Conservation (phyloP, 176 grass and related monocot species). For the Pontederia crassipes region DNA sequence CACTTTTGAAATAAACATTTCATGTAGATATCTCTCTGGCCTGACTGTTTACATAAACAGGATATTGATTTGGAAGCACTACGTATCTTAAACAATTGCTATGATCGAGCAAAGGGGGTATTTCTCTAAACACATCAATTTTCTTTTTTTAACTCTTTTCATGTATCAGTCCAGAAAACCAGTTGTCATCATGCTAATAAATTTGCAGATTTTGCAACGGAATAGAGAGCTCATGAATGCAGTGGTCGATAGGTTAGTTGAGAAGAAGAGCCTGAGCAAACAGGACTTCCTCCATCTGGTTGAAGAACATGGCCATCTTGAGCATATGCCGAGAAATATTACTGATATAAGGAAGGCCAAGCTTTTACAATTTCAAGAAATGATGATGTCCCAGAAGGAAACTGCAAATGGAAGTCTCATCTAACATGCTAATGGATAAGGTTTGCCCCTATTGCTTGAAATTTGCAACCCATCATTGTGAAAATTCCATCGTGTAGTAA, state of each 20-base stretch:
- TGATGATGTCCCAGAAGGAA: slow-evolving; percentile 16
- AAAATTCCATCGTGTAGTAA: too few relatives aligned
- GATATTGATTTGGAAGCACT: slow-evolving; percentile 25
- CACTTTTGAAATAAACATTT: neutral
- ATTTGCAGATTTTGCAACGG: slow-evolving; percentile 16
- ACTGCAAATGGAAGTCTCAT: slow-evolving; percentile 2
- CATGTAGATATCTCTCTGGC: neutral
- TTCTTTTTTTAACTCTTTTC: neutral
- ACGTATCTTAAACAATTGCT: slow-evolving; percentile 15
- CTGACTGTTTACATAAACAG: neutral
- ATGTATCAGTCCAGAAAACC: too few relatives aligned
- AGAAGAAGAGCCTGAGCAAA: slow-evolving; percentile 21
- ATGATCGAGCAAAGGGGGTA: slow-evolving; percentile 27
- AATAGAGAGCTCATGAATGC: slow-evolving; percentile 20
- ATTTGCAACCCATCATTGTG: too few relatives aligned
- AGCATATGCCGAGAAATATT: slow-evolving; percentile 19
- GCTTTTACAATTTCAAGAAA: slow-evolving; percentile 23
- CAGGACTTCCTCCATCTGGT: slow-evolving; percentile 19
- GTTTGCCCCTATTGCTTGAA: too few relatives aligned
- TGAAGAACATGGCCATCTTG: slow-evolving; percentile 20
- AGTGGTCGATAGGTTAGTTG: slow-evolving; percentile 8
- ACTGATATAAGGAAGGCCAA: slow-evolving; percentile 27
- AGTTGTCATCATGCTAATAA: neutral
- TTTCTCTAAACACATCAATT: neutral
- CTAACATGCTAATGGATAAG: neutral